Evolutionary conservation across 1,139 yeast genomes (phyloP).

Genomic region (Sugiyamaella pinicola): DNA sequence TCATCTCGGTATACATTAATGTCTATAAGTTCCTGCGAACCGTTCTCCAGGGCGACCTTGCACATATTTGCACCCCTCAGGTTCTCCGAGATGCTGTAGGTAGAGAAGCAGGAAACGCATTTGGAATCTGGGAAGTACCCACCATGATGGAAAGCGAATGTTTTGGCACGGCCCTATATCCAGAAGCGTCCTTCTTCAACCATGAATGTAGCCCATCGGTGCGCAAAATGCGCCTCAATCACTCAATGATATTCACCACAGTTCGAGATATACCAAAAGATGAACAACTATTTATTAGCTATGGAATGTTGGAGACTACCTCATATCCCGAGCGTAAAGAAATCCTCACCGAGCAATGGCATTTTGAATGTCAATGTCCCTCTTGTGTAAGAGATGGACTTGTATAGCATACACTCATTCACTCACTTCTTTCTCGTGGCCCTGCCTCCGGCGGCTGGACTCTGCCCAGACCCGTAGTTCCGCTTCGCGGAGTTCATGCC

Average conservation of each 20-base stretch:
- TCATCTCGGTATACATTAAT: slow-evolving; percentile 53
- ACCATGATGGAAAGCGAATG: slow-evolving; percentile 56
- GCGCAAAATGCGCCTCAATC: slow-evolving; percentile 42
- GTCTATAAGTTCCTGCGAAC: slow-evolving; percentile 55
- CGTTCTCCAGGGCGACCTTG: slow-evolving; percentile 46
- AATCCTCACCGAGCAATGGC: slow-evolving; percentile 58
- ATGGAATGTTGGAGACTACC: slow-evolving; percentile 56
- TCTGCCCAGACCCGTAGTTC: too few relatives aligned
- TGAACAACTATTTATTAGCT: slow-evolving; percentile 63
- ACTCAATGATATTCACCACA: slow-evolving; percentile 45
- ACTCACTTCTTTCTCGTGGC: too few relatives aligned
- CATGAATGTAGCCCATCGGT: slow-evolving; percentile 62
- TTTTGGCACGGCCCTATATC: slow-evolving; percentile 66
- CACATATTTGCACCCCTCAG: slow-evolving; percentile 46
- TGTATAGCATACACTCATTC: too few relatives aligned
- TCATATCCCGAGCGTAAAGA: slow-evolving; percentile 48
- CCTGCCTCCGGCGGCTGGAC: too few relatives aligned
- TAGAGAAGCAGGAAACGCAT: slow-evolving; percentile 69
- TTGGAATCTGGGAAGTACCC: slow-evolving; percentile 67
- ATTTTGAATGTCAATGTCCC: slow-evolving; percentile 58
- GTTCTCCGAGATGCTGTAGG: slow-evolving; percentile 57
- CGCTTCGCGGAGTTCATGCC: too few relatives aligned
- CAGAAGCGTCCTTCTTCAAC: slow-evolving; percentile 70
- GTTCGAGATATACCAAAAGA: slow-evolving; percentile 43
- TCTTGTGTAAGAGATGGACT: slow-evolving; percentile 46